Evolutionary conservation across 2,329 filamentous ascomycete species (phyloP).

Genomic region (Penicillium sp.): DNA sequence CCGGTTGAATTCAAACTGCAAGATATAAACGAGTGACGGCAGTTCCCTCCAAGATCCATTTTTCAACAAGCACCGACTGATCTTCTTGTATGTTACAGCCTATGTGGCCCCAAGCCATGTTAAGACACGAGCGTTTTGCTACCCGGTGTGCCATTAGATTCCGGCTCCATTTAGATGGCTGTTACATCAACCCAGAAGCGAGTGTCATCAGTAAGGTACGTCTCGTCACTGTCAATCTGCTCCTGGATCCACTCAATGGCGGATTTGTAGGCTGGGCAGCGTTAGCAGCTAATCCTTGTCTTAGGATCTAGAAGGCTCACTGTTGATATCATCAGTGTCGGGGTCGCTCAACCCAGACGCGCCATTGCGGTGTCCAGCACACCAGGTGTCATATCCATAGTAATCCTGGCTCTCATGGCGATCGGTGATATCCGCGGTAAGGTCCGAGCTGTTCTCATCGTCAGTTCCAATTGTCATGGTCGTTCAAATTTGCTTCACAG

Average conservation of each 20-base stretch:
- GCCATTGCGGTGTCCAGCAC: slow-evolving; percentile 32
- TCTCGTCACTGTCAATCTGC: slow-evolving; percentile 27
- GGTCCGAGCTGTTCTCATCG: slow-evolving; percentile 17
- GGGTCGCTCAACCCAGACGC: slow-evolving; percentile 26
- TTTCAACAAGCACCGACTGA: too few relatives aligned
- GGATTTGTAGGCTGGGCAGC: neutral
- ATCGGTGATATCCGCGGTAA: slow-evolving; percentile 12
- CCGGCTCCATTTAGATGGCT: neutral
- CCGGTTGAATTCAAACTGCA: too few relatives aligned
- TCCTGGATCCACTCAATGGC: slow-evolving; percentile 25
- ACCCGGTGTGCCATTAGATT: too few relatives aligned
- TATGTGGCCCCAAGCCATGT: too few relatives aligned
- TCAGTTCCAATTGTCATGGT: neutral
- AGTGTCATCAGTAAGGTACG: slow-evolving; percentile 32
- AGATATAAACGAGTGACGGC: too few relatives aligned
- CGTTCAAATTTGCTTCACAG: neutral
- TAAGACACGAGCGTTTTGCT: too few relatives aligned
- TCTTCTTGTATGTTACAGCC: too few relatives aligned
- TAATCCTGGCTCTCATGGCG: slow-evolving; percentile 27
- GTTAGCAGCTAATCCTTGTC: neutral
- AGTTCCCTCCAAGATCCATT: too few relatives aligned
- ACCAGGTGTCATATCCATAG: slow-evolving; percentile 30
- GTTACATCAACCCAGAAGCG: slow-evolving; percentile 29
- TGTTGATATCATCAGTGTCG: slow-evolving; percentile 26
- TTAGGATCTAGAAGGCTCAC: slow-evolving; percentile 15